Evolutionary conservation across 108 stramenopile species (phyloP).

Genomic region (Skeletonema tropicum): DNA sequence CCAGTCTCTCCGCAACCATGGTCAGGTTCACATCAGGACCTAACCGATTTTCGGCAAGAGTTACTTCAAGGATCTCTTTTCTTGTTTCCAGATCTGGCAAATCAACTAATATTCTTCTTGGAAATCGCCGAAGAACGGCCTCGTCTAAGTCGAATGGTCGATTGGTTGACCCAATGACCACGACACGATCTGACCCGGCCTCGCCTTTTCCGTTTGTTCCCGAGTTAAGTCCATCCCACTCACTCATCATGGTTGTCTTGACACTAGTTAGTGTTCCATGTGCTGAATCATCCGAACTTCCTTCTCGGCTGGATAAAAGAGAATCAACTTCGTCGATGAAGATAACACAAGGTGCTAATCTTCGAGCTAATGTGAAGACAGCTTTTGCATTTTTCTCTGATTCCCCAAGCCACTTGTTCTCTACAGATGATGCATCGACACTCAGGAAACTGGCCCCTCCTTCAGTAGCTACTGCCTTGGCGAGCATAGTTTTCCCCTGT

Average conservation of each 20-base stretch:
- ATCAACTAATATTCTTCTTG: constrained; percentile 96
- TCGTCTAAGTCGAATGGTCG: constrained; percentile 97
- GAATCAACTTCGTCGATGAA: constrained; percentile 98
- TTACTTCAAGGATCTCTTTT: constrained; percentile 90
- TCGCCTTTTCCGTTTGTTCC: constrained; percentile 89
- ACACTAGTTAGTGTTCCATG: constrained; percentile 97
- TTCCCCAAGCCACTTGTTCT: constrained; percentile 99
- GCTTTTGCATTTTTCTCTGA: constrained; percentile 98
- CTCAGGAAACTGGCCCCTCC: constrained; percentile 96
- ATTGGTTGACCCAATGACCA: constrained; percentile 98
- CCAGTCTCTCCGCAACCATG: constrained; percentile 86
- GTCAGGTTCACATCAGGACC: constrained; percentile 87
- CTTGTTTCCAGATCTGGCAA: constrained; percentile 92
- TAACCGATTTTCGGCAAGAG: constrained; percentile 87
- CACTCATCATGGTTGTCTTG: constrained; percentile 96
- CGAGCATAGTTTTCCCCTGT: constrained; percentile 91
- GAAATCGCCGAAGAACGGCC: constrained; percentile 95
- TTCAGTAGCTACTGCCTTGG: constrained; percentile 98
- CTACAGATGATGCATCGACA: constrained; percentile 95
- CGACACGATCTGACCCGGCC: constrained; percentile 81
- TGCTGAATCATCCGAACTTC: constrained; percentile 93
- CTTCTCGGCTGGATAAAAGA: constrained; percentile 87
- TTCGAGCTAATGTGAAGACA: constrained; percentile 97
- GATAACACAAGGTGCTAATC: constrained; percentile 95
- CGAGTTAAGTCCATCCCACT: constrained; percentile 97